These are phyloP conservation scores for Torrubiellomyces zombiae DNA, from an alignment of 2,329 filamentous ascomycete genomes.

Conservation along the genomic window DNA sequence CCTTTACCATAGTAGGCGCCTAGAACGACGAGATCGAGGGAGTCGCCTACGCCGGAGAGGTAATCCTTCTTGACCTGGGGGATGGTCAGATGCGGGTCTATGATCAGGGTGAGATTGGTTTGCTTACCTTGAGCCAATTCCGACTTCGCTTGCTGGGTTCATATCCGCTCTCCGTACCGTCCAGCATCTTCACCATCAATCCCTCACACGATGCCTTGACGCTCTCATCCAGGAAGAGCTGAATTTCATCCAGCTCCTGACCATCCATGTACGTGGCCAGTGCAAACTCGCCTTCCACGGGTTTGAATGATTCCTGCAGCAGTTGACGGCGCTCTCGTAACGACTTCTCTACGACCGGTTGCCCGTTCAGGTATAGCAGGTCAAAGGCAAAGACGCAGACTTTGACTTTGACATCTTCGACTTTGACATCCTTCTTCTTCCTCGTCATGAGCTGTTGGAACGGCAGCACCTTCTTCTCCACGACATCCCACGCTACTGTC, in stretches of 20 bases:
- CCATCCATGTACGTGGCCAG: constrained; percentile 81
- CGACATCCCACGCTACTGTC: constrained; percentile 91
- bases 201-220: constrained; percentile 94
- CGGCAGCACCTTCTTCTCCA: constrained; percentile 85
- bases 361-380: constrained; percentile 80
- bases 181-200: constrained; percentile 98
- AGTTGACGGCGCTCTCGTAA: constrained; percentile 70
- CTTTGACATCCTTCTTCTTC: constrained; percentile 92
- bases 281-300: constrained; percentile 76
- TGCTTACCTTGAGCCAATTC: constrained; percentile 83
- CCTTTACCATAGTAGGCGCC: constrained; percentile 90
- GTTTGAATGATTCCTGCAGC: constrained; percentile 54
- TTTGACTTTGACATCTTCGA: constrained; percentile 89
- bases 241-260: constrained; percentile 83
- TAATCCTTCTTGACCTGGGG: constrained; percentile 90
- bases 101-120: no score
- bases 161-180: constrained; percentile 82
- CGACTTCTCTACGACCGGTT: constrained; percentile 73
- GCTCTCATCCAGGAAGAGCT: constrained; percentile 79
- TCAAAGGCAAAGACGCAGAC: constrained; percentile 97
- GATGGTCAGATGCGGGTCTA: background rate
- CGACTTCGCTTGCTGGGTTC: constrained; percentile 91
- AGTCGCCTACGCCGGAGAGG: constrained; percentile 82
- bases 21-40: constrained; percentile 86
- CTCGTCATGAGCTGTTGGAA: constrained; percentile 98